These are phyloP conservation scores for Oryza longistaminata DNA, from an alignment of 176 grass and related monocot genomes.

Conservation along the genomic window DNA sequence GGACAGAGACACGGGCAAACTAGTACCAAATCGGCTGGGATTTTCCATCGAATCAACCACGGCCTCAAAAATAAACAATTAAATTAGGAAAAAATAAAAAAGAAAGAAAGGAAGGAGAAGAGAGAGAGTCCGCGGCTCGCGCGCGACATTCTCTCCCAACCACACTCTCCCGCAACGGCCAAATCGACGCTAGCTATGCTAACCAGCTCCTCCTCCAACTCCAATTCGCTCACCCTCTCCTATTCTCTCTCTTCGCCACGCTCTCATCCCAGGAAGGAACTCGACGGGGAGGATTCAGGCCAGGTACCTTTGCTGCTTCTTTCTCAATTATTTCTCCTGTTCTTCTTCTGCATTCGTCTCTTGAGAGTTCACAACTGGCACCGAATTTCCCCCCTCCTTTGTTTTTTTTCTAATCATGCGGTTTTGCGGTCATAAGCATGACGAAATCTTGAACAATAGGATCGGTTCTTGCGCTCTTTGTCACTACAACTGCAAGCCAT, in stretches of 20 bases:
- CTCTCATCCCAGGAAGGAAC: background rate
- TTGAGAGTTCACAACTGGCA: background rate
- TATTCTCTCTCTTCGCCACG: background rate
- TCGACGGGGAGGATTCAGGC: background rate
- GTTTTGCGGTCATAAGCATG: background rate
- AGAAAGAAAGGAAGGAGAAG: background rate
- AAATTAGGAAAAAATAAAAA: background rate
- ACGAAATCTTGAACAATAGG: background rate
- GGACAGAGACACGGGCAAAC: background rate
- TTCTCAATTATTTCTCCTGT: background rate
- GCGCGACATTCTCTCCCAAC: slow-evolving; percentile 51
- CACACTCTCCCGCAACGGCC: slow-evolving; percentile 26
- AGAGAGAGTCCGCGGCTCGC: slow-evolving; percentile 20
- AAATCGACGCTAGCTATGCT: background rate
- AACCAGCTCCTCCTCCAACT: background rate
- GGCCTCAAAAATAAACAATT: no score
- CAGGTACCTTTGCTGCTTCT: slow-evolving; percentile 23
- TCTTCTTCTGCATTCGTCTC: background rate
- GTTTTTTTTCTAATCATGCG: background rate
- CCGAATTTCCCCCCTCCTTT: background rate
- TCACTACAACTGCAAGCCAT: background rate
- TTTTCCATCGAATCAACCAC: background rate
- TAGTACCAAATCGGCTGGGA: background rate
- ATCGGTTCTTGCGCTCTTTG: background rate
- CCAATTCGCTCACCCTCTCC: background rate